These are phyloP conservation scores for Termitomyces sp. DNA, from an alignment of 768 basidiomycete genomes.

Conservation along the genomic window DNA sequence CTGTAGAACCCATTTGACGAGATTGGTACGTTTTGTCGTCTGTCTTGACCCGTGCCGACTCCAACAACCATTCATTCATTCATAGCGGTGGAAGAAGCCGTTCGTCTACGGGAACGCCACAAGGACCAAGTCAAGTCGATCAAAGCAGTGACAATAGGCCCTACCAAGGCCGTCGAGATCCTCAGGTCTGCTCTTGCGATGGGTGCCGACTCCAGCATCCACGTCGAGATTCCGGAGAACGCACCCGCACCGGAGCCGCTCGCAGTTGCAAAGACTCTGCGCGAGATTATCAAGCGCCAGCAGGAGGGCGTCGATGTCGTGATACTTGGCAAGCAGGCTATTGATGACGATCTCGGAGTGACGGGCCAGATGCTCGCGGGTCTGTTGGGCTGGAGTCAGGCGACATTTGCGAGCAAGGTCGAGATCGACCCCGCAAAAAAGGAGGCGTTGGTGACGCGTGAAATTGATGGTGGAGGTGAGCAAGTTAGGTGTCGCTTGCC, in stretches of 20 bases:
- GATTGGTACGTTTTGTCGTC: slow-evolving; percentile 59
- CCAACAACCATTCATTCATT: not conserved
- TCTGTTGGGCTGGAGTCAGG: slow-evolving; percentile 88
- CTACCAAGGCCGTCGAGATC: slow-evolving; percentile 83
- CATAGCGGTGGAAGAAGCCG: slow-evolving; percentile 93
- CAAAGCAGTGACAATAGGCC: slow-evolving; percentile 92
- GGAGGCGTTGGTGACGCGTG: slow-evolving; percentile 71
- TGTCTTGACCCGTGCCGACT: not conserved
- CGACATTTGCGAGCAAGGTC: slow-evolving; percentile 90
- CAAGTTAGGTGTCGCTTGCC: slow-evolving; percentile 79
- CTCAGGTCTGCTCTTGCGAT: slow-evolving; percentile 96
- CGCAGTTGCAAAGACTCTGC: slow-evolving; percentile 82
- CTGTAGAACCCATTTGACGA: slow-evolving; percentile 96
- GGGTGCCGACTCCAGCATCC: slow-evolving; percentile 93
- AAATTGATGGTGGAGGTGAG: slow-evolving; percentile 94
- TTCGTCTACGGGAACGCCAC: slow-evolving; percentile 84
- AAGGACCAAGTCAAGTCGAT: slow-evolving; percentile 80
- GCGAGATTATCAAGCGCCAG: slow-evolving; percentile 66
- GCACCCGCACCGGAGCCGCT: slow-evolving; percentile 84
- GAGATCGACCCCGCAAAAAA: slow-evolving; percentile 62
- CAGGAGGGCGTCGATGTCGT: slow-evolving; percentile 70
- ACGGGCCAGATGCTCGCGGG: slow-evolving; percentile 98
- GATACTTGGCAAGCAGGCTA: slow-evolving; percentile 96
- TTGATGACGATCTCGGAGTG: slow-evolving; percentile 94
- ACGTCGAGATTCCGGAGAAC: slow-evolving; percentile 79